Evolutionary conservation across 2,329 filamentous ascomycete species (phyloP).

Genomic region (Colletotrichum coccodes): DNA sequence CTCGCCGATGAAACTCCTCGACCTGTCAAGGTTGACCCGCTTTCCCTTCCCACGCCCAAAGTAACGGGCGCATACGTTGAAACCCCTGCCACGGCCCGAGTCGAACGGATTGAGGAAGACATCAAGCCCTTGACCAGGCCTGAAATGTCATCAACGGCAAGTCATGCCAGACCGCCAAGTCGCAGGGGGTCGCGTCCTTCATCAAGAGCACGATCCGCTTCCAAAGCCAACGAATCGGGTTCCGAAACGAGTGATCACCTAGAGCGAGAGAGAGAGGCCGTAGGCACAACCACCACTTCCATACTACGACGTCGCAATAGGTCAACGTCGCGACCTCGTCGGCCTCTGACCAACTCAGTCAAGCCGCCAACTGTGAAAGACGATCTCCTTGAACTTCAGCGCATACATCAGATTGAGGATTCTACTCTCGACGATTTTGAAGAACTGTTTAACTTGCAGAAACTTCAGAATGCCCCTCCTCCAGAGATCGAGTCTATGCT

Average conservation of each 20-base stretch:
- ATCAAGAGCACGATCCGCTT: conserved; percentile 2
- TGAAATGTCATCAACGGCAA: conserved; percentile 11
- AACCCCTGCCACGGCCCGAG: conserved; percentile 60
- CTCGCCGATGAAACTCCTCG: conserved; percentile 59
- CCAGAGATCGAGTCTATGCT: conserved; percentile 33
- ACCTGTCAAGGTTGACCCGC: conserved; percentile 53
- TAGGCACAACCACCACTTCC: conserved; percentile 31
- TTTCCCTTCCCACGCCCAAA: conserved; percentile 62
- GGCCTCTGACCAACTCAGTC: conserved; percentile 63
- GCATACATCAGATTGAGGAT: conserved; percentile 65
- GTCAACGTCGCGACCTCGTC: conserved; percentile 55
- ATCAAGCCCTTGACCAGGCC: conserved; percentile 34
- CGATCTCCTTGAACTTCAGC: conserved; percentile 64
- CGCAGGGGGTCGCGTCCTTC: conserved; percentile 19
- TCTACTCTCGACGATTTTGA: conserved; percentile 69
- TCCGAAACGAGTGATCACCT: conserved; percentile 12
- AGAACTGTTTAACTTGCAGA: conserved; percentile 50
- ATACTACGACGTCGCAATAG: conserved; percentile 40
- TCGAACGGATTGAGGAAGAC: conserved; percentile 43
- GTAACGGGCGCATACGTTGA: conserved; percentile 67
- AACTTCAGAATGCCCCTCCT: conserved; percentile 7
- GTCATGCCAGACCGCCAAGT: not conserved
- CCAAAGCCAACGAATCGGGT: not conserved
- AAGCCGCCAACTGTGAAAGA: conserved; percentile 64
- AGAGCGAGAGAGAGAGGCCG: conserved; percentile 18